Conservation (phyloP, 352 stramenopile species). For the Ophiocytium majus region DNA sequence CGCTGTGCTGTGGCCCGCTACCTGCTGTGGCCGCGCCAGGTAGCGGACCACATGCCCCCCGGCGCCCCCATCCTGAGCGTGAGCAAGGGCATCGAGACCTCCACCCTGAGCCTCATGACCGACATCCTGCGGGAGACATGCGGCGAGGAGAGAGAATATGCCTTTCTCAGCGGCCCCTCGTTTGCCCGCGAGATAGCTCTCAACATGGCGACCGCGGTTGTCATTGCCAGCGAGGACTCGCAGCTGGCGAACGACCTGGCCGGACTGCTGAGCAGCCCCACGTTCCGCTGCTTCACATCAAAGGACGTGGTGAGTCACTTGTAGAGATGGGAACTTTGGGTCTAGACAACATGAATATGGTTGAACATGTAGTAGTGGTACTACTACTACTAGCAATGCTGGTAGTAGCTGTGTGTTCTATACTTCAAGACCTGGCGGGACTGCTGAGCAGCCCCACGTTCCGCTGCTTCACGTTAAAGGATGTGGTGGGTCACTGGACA, state of each 20-base stretch:
- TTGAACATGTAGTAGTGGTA: too few relatives aligned
- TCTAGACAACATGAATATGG: neutral
- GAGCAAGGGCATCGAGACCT: constrained; percentile 92
- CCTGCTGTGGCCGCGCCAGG: too few relatives aligned
- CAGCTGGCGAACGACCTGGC: constrained; percentile 73
- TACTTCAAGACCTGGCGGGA: too few relatives aligned
- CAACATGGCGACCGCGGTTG: constrained; percentile 81
- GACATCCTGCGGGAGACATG: constrained; percentile 86
- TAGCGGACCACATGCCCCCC: constrained; percentile 77
- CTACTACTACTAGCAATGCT: too few relatives aligned
- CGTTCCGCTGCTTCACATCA: constrained; percentile 86
- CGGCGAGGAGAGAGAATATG: constrained; percentile 82
- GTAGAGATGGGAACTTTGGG: neutral
- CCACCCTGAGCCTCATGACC: constrained; percentile 89
- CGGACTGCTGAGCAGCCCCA: constrained; percentile 32
- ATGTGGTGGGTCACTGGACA: neutral
- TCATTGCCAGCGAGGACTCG: constrained; percentile 87
- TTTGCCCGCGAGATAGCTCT: constrained; percentile 89
- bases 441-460: neutral
- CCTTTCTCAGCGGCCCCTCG: constrained; percentile 75
- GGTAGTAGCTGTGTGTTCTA: too few relatives aligned
- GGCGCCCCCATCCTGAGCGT: constrained; percentile 86
- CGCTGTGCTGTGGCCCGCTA: too few relatives aligned
- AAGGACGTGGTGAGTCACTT: constrained; percentile 39
- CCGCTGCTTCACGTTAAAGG: neutral